These are phyloP conservation scores for Pholiota molesta DNA, from an alignment of 768 basidiomycete species.

Conservation along the genomic window DNA sequence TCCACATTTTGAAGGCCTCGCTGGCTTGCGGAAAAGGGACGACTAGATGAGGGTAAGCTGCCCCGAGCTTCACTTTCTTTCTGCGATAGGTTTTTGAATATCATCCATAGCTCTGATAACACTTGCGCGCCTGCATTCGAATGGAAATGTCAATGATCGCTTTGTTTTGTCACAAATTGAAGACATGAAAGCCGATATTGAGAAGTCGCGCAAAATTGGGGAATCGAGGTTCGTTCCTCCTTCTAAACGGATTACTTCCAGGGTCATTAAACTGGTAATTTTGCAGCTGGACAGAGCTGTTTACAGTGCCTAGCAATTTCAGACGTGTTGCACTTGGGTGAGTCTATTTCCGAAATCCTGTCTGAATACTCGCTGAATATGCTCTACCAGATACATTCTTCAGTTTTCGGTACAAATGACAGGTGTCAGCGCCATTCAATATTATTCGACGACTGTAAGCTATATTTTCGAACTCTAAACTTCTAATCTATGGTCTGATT, in stretches of 20 bases:
- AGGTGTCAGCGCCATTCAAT: conserved; percentile 59
- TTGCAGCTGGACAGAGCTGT: conserved; percentile 40
- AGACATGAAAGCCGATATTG: conserved; percentile 43
- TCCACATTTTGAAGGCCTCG: conserved; percentile 35
- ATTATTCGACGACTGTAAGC: conserved; percentile 48
- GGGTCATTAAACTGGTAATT: neutral
- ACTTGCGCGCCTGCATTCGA: conserved; percentile 55
- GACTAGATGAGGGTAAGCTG: conserved; percentile 44
- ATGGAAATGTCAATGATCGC: conserved; percentile 47
- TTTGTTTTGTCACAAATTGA: conserved; percentile 52
- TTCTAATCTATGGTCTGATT: neutral
- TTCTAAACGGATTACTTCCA: neutral
- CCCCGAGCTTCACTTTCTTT: neutral
- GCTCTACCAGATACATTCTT: conserved; percentile 35
- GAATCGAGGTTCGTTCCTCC: conserved; percentile 35
- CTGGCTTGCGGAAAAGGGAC: conserved; percentile 56
- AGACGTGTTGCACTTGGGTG: conserved; percentile 47
- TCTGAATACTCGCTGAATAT: conserved; percentile 1
- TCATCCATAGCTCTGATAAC: conserved; percentile 31
- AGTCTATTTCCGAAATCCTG: conserved; percentile 18
- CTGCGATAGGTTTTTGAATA: neutral
- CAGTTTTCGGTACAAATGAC: conserved; percentile 67
- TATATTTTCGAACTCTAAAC: neutral
- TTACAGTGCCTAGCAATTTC: conserved; percentile 46
- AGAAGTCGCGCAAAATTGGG: conserved; percentile 36